Conservation (phyloP, 2,329 filamentous ascomycete species). For the Pseudocercospora macadamiae region DNA sequence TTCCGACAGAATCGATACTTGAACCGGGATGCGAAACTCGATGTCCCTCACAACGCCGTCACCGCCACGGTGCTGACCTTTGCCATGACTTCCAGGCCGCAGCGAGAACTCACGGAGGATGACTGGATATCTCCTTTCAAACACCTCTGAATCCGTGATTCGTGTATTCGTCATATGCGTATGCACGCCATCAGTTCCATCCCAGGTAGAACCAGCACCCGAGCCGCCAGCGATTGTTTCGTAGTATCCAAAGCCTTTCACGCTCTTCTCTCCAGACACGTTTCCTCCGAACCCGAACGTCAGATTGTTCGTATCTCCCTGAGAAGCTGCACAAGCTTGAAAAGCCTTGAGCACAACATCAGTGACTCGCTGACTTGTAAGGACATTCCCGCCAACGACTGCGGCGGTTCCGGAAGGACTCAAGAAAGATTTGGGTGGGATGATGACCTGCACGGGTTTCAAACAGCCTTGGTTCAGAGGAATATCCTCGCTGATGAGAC, state of each 20-base stretch:
- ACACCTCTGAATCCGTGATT: conserved; percentile 79
- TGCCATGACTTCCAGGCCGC: conserved; percentile 64
- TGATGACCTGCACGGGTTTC: conserved; percentile 72
- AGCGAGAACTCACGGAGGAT: conserved; percentile 71
- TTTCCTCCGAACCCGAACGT: conserved; percentile 82
- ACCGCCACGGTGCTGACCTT: conserved; percentile 70
- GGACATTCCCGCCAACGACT: conserved; percentile 80
- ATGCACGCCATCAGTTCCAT: conserved; percentile 76
- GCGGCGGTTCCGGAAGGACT: conserved; percentile 75
- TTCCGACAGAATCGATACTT: conserved; percentile 79
- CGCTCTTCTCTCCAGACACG: conserved; percentile 57
- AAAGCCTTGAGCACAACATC: conserved; percentile 84
- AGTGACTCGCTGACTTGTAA: conserved; percentile 77
- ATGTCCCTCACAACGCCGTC: conserved; percentile 79
- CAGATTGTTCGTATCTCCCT: conserved; percentile 83
- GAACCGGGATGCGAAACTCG: conserved; percentile 76
- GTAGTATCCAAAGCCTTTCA: conserved; percentile 83
- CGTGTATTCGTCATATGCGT: conserved; percentile 86
- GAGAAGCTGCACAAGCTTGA: conserved; percentile 74
- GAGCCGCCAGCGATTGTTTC: conserved; percentile 81
- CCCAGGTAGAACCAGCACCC: conserved; percentile 73
- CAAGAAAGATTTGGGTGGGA: conserved; percentile 73
- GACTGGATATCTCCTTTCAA: conserved; percentile 77
- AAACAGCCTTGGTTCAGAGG: conserved; percentile 86
- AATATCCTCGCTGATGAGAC: conserved; percentile 77